Base-by-base conservation (phyloP, 306 rosid species). In the Lathyrus aphaca region DNA sequence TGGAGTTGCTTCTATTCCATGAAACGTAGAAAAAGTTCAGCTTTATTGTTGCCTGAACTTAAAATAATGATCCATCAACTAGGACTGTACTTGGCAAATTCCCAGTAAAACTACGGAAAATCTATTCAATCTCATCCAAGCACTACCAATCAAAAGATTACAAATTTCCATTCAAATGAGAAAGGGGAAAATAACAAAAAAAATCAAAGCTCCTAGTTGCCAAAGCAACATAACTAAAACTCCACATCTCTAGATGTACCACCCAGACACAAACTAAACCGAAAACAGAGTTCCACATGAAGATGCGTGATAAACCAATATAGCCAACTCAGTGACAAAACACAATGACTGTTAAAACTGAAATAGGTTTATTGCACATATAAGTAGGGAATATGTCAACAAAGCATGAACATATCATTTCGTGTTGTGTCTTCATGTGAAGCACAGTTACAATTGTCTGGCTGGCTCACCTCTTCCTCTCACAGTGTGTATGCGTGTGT, bases 21-120 rank as follows among this genome's bases (percentile, higher is more conserved):
- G 58, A 35, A 51, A n/a, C 35, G 61, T 37, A 68, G 61, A 51
- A 68, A 35, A 7, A 19, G 35, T 30, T 46, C 59, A 66, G 59
- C 54, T 49, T 62, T 23, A 62, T 50, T 21, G 64, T 50, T 40
- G 44, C 17, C 59, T 39, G 37, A 74, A 54, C 57, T 25, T 57
- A 66, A 62, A 56, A 59, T 15, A 53, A 29, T 3, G 44, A 64
- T 53, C 64, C 29, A 54, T 42, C 56, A 74, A 54, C 66, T 44
- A 56, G 43, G 67, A 44, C 19, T 8, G 19, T 56, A 54, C 17
- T 43, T 54, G 46, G 59, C 45, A 74, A 64, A 64, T 18, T 27
- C 44, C 64, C 64, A 15, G 49, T 27, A 74, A 48, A 40, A 43
- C 27, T 13, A 10, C 11, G 59, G 10, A 73, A 57, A 74, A 16